Evolutionary conservation across 2,329 filamentous ascomycete genomes (phyloP), one percentile per base, ranked within the genome.

Genomic region (Fusarium tanahbumbuense): DNA sequence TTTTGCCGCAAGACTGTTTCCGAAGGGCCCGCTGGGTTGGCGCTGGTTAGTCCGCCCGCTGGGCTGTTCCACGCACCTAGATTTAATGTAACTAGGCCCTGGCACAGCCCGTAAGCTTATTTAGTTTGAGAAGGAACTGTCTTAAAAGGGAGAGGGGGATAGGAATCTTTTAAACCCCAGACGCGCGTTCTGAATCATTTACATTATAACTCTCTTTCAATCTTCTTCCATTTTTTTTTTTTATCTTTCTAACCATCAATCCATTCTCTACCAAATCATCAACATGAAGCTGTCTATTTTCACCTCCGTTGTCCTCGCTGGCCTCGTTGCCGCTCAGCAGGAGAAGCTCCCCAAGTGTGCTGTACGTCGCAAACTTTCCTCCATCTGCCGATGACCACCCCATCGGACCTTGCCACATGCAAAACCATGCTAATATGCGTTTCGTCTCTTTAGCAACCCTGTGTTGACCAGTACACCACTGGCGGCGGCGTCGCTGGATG

Each of bases 401-500:
- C 15, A 32, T 42, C 10, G 47, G 30, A n/a, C n/a, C 34, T 41
- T 20, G 37, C 27, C 40, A 16, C 56, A 42, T 25, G 28, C 22
- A 20, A 44, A 46, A 22, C 7, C 12, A 49, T 45, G 50, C 67
- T 73, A 65, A 62, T 41, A 5, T 37, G 41, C 20, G 12, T 23
- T 45, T n/a, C 18, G 42, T 48, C 15, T 41, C 10, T 53, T n/a
- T 63, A 81, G 76, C 76, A 74, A 67, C 56, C 62, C 8, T 82
- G 80, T 67, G 75, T 82, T 37, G 70, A 60, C 64, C 56, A 78
- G 50, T 80, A 75, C 74, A 79, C 78, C 27, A 72, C 67, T 25
- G 78, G 78, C 45, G 70, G 56, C 22, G 68, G 70, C 41, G 80
- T 83, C 56, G 81, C 76, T 53, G 81, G 78, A 68, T 84, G 82